These are phyloP conservation scores for Blastobotrys illinoisensis DNA, from an alignment of 1,139 yeast species.

Conservation along the genomic window DNA sequence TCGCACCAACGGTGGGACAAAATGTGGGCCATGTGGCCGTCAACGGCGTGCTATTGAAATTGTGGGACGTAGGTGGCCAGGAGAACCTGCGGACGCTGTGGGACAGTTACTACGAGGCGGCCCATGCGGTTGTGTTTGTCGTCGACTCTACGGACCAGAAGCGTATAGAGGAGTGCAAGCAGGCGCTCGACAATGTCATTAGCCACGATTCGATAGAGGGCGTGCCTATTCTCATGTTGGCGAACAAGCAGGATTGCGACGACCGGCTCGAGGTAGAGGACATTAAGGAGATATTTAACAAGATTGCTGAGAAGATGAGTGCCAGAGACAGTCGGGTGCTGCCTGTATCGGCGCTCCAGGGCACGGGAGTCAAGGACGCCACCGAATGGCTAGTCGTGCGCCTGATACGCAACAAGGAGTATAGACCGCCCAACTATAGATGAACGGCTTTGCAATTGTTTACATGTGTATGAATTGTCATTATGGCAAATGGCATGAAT, in stretches of 20 bases:
- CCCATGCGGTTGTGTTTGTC: constrained; percentile 88
- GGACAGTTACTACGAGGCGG: constrained; percentile 76
- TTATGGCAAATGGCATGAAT: too few species aligned
- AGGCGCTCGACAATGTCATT: constrained; percentile 46
- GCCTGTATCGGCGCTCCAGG: constrained; percentile 84
- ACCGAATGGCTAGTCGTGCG: constrained; percentile 84
- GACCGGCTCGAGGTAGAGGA: constrained; percentile 75
- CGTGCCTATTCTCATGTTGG: constrained; percentile 87
- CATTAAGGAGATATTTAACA: constrained; percentile 74
- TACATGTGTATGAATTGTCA: too few species aligned
- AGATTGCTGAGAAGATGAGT: constrained; percentile 72
- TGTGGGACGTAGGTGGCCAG: constrained; percentile 98
- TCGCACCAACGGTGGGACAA: constrained; percentile 73
- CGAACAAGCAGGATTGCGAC: constrained; percentile 89
- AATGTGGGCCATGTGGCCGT: constrained; percentile 54
- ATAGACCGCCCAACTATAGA: constrained; percentile 56
- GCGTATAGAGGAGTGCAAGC: constrained; percentile 77
- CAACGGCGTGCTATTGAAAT: constrained; percentile 56
- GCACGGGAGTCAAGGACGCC: constrained; percentile 77
- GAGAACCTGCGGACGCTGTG: constrained; percentile 74
- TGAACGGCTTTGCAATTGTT: too few species aligned
- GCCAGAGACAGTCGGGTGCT: constrained; percentile 88
- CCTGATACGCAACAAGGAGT: constrained; percentile 66
- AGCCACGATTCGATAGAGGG: constrained; percentile 58
- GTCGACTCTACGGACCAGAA: constrained; percentile 86